Conservation (phyloP, 805 yeast species). For the Candida maesae region DNA sequence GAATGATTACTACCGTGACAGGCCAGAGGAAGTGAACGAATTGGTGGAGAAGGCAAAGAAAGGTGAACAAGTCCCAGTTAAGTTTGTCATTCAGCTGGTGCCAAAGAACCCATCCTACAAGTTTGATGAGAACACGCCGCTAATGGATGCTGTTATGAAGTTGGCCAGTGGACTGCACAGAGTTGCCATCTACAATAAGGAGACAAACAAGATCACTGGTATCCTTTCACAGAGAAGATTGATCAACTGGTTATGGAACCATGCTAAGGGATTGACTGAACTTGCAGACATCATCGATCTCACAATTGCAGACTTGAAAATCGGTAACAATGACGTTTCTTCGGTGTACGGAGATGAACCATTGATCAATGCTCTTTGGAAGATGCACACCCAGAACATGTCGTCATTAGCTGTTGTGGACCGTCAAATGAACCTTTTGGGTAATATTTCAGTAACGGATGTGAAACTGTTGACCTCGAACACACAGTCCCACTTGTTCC, state of each 20-base stretch:
- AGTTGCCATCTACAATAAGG: conserved; percentile 66
- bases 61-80: conserved; percentile 90
- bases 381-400: conserved; percentile 80
- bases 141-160: conserved; percentile 75
- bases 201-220: conserved; percentile 63
- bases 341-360: conserved; percentile 84
- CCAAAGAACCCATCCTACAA: conserved; percentile 87
- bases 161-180: conserved; percentile 96
- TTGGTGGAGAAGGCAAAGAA: conserved; percentile 62
- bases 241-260: conserved; percentile 84
- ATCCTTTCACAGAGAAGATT: conserved; percentile 87
- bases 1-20: conserved; percentile 26
- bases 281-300: conserved; percentile 72
- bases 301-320: conserved; percentile 65
- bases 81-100: conserved; percentile 77
- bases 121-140: conserved; percentile 62
- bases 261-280: conserved; percentile 79
- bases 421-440: conserved; percentile 66
- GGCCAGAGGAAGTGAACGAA: conserved; percentile 37
- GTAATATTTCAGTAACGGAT: conserved; percentile 93
- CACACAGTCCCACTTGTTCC: conserved; percentile 78
- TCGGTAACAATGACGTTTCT: conserved; percentile 72
- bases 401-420: conserved; percentile 94
- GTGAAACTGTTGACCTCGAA: conserved; percentile 84
- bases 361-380: conserved; percentile 78